Evolutionary conservation across 139 green algal species (phyloP), one percentile per base, ranked within the genome.

Genomic region (Deuterostichococcus epilithicus): DNA sequence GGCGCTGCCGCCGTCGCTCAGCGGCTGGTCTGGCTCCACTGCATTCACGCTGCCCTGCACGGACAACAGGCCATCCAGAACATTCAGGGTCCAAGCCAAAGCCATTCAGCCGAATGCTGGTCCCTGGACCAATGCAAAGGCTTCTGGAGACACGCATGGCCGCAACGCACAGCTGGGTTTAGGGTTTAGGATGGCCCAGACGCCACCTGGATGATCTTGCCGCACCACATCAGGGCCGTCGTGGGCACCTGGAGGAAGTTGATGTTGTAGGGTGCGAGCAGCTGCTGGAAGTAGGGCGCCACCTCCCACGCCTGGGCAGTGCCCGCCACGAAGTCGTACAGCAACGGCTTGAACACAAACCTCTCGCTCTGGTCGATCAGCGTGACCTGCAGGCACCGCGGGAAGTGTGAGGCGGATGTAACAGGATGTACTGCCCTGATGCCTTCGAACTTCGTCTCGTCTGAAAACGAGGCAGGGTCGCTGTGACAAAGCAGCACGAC

Each of bases 271-370:
- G 91, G 88, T 2, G 86, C 90, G 47, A 99, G 87, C 68, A 99
- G 85, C 70, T 97, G 85, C 3, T 58, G 63, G 79, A 97, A 98
- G 15, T 47, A 36, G 0, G 96, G 96, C 28, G 96, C 95, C 42
- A 99, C 93, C 86, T 99, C 96, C 72, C 85, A 87, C 34, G 84
- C 68, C 22, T 75, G 74, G 15, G 92, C 93, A 18, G 81, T 83
- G 23, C 88, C 91, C 37, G 87, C 93, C 25, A 99, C 73, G 47
- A 99, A 87, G 87, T 99, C 96, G 81, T 99, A 99, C 73, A 99
- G 86, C 88, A 99, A 80, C 34, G 96, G 96, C 87, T 99, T 99
- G 88, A 99, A 99, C 8, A 97, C 85, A 83, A 99, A 99, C 26
- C 88, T 83, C 13, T 99, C 95, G 8, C 68, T 85, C 78, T 95